Evolutionary conservation across 1,284 basidiomycete genomes (phyloP).

Genomic region (Xerocomus minutiporus): DNA sequence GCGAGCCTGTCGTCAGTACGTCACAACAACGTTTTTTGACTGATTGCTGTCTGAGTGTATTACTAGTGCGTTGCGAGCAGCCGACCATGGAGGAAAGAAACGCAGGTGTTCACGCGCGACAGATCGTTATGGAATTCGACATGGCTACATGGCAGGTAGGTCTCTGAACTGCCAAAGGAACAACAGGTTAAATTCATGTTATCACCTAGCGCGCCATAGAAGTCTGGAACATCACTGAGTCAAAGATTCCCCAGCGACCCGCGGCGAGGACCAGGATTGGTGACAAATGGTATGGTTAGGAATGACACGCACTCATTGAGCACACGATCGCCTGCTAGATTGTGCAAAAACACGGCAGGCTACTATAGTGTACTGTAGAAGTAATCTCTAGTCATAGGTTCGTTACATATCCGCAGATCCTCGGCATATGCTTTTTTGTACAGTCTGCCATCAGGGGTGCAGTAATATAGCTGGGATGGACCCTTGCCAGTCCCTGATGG

Average conservation of each 20-base stretch:
- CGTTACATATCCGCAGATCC: background rate
- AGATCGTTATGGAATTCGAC: slow-evolving; percentile 85
- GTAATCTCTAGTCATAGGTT: slow-evolving; percentile 24
- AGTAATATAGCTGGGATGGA: background rate
- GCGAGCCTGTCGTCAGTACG: slow-evolving; percentile 72
- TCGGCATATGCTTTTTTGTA: background rate
- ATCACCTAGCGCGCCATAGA: slow-evolving; percentile 67
- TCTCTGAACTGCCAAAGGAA: background rate
- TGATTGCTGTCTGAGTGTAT: slow-evolving; percentile 1
- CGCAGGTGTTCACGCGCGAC: slow-evolving; percentile 64
- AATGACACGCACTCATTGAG: background rate
- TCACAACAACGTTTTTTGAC: slow-evolving; percentile 25
- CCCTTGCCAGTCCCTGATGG: background rate
- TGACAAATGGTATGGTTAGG: slow-evolving; percentile 65
- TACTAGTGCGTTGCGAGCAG: slow-evolving; percentile 55
- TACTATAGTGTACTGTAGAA: slow-evolving; percentile 18
- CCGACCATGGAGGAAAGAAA: slow-evolving; percentile 63
- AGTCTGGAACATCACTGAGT: slow-evolving; percentile 69
- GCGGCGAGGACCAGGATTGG: slow-evolving; percentile 51
- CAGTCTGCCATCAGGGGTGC: background rate
- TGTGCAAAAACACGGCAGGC: background rate
- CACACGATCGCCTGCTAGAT: slow-evolving; percentile 4
- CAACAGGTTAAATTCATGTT: background rate
- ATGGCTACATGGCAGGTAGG: slow-evolving; percentile 74
- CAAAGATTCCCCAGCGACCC: slow-evolving; percentile 63